These are phyloP conservation scores for Gliomastix tumulicola DNA, from an alignment of 2,329 filamentous ascomycete genomes.

Conservation along the genomic window DNA sequence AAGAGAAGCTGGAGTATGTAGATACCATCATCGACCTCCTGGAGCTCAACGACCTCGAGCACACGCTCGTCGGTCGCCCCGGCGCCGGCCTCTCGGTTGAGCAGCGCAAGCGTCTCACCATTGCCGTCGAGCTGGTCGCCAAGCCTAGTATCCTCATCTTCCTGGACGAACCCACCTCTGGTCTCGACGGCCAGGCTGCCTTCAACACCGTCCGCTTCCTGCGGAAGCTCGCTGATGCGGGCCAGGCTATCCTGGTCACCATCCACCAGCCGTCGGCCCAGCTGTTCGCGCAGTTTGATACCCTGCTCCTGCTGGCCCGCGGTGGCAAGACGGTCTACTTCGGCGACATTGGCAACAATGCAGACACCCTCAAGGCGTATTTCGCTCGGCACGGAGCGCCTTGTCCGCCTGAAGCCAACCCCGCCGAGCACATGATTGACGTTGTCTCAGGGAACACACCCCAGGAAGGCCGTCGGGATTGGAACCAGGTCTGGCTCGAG, in stretches of 20 bases:
- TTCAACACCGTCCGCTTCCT: constrained; percentile 60
- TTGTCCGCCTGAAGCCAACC: constrained; percentile 57
- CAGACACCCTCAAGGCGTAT: constrained; percentile 48
- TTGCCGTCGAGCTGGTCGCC: constrained; percentile 54
- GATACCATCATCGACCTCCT: constrained; percentile 66
- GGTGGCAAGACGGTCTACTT: constrained; percentile 63
- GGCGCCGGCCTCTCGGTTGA: constrained; percentile 48
- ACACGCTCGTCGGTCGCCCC: constrained; percentile 37
- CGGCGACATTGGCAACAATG: constrained; percentile 54
- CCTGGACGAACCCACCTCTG: constrained; percentile 56
- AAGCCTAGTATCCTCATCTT: constrained; percentile 55
- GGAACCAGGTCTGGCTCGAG: constrained; percentile 62
- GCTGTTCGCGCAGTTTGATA: constrained; percentile 61
- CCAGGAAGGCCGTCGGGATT: constrained; percentile 36
- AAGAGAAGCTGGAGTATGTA: constrained; percentile 70
- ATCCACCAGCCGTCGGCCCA: constrained; percentile 65
- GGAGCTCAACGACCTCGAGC: constrained; percentile 37
- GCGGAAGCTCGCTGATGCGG: constrained; percentile 56
- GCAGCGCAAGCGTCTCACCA: constrained; percentile 48
- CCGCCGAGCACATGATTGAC: constrained; percentile 70
- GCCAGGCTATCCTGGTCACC: constrained; percentile 61
- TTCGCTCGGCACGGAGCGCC: constrained; percentile 61
- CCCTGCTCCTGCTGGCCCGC: constrained; percentile 54
- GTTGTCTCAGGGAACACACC: constrained; percentile 43
- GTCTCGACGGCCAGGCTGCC: constrained; percentile 62